Base-by-base conservation (phyloP, 177 flowering plant species). In the Vitis hybrid region DNA sequence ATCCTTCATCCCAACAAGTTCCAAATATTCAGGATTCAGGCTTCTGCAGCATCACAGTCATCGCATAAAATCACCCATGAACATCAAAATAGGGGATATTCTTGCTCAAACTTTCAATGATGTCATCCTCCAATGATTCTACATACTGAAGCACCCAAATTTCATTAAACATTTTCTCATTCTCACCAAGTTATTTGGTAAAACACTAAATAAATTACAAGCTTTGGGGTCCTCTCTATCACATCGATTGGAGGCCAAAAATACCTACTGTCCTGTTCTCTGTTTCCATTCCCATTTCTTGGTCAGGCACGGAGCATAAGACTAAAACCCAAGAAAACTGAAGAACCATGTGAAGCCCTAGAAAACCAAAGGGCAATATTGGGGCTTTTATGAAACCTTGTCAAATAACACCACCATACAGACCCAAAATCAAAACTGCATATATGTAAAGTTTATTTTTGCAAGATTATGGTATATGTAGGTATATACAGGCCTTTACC, bases 401-500 rank as follows among this genome's bases (percentile, higher is more conserved):
- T 32, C 18, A 27, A 46, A n/a, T 35, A 50, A 35, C 51, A 62
- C 50, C 35, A 54, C 15, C 56, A 11, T 15, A 62, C 11, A 35
- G 46, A 35, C 50, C 27, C 40, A 62, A 15, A 62, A 1, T 19
- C 21, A 35, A 62, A 11, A 18, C 9, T 54, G 17, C 56, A 54
- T 54, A 54, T 14, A 13, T 54, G 17, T 15, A 1, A 27, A 12
- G 9, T 6, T 67, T 19, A 10, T 7, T 40, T 24, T 24, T 8
- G 30, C 15, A 11, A 18, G 46, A 59, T 63, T 35, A 57, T 59
- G 48, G 62, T 51, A 48, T 70, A 52, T 56, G 56, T 12, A 62
- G 9, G 18, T 68, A 68, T 72, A 59, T 68, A 72, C 75, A 76
- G 51, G 69, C 73, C 78, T 66, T 35, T 27, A 65, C 64, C 68